These are phyloP conservation scores for Lachnellula occidentalis DNA, from an alignment of 2,329 filamentous ascomycete species.

Conservation along the genomic window DNA sequence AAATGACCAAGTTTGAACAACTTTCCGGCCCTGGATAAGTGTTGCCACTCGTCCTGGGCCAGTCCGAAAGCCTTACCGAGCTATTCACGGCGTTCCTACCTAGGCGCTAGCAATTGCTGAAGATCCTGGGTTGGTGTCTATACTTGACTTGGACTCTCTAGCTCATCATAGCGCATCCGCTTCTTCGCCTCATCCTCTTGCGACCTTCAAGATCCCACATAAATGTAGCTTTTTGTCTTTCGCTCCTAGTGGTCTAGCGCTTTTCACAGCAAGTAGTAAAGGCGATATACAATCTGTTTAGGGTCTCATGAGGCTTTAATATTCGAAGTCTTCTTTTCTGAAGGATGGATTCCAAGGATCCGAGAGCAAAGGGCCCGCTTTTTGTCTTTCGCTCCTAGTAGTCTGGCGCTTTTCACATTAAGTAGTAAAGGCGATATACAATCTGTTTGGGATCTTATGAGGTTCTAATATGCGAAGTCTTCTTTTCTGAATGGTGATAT, in stretches of 20 bases:
- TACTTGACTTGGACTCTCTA: slow-evolving; percentile 64
- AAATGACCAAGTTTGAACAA: too few relatives aligned
- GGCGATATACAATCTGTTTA: slow-evolving; percentile 80
- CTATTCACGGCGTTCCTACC: slow-evolving; percentile 62
- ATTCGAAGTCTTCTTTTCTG: slow-evolving; percentile 55
- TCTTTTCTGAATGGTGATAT: slow-evolving; percentile 51
- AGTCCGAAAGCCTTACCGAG: too few relatives aligned
- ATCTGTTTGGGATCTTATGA: slow-evolving; percentile 74
- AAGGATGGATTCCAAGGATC: slow-evolving; percentile 43
- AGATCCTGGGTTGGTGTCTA: slow-evolving; percentile 69
- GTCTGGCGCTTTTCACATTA: slow-evolving; percentile 69
- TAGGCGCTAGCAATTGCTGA: slow-evolving; percentile 43
- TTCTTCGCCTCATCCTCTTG: slow-evolving; percentile 50
- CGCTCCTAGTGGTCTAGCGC: slow-evolving; percentile 63
- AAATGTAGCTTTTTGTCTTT: slow-evolving; percentile 80
- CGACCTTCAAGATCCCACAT: slow-evolving; percentile 64
- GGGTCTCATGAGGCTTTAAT: slow-evolving; percentile 66
- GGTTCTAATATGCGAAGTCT: slow-evolving; percentile 56
- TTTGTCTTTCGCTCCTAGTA: slow-evolving; percentile 70
- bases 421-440: slow-evolving; percentile 81
- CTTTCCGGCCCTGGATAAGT: too few relatives aligned
- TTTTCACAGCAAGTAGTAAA: slow-evolving; percentile 76
- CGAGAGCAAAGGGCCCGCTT: slow-evolving; percentile 50
- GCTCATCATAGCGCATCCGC: slow-evolving; percentile 43
- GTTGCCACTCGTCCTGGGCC: too few relatives aligned